These are phyloP conservation scores for Ascochyta fabae DNA, from an alignment of 2,329 filamentous ascomycete species.

Conservation along the genomic window DNA sequence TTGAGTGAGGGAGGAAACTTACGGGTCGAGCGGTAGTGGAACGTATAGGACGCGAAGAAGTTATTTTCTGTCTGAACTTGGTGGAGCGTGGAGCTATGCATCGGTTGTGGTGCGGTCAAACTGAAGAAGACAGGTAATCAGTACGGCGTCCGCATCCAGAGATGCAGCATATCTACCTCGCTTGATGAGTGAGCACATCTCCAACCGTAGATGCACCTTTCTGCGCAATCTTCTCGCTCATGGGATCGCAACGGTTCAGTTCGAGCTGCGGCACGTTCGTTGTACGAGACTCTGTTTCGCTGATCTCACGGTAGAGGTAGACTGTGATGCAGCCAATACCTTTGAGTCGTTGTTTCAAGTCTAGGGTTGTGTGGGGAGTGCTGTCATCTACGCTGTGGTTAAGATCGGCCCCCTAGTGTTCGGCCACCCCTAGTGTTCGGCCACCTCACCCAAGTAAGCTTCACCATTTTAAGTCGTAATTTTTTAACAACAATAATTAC, in stretches of 20 bases:
- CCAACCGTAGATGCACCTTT: constrained; percentile 18
- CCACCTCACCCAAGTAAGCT: no score
- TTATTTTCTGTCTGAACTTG: constrained; percentile 4
- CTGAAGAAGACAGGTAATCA: constrained; percentile 7
- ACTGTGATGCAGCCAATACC: constrained; percentile 24
- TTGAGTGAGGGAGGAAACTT: no score
- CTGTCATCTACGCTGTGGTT: background rate
- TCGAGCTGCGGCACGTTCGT: constrained; percentile 25
- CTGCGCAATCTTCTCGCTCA: constrained; percentile 27
- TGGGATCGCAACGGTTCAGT: constrained; percentile 6
- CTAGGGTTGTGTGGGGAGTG: background rate
- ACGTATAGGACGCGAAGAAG: constrained; percentile 27
- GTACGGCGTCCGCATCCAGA: no score
- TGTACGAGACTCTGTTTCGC: background rate
- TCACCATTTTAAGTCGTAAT: no score
- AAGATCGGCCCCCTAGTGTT: no score
- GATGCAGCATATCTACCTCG: background rate
- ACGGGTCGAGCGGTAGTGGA: constrained; percentile 26
- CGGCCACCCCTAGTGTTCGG: no score
- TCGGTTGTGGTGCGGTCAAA: background rate
- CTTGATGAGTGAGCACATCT: constrained; percentile 12
- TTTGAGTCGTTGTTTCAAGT: constrained; percentile 2
- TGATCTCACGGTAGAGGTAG: constrained; percentile 14
- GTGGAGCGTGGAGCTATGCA: constrained; percentile 1
- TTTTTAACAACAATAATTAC: no score